Percentiles rank a stretch among this genome's conserved stretches.
Conservation (phyloP, 202 grass and related monocot species). For the Panicum virgatum region DNA sequence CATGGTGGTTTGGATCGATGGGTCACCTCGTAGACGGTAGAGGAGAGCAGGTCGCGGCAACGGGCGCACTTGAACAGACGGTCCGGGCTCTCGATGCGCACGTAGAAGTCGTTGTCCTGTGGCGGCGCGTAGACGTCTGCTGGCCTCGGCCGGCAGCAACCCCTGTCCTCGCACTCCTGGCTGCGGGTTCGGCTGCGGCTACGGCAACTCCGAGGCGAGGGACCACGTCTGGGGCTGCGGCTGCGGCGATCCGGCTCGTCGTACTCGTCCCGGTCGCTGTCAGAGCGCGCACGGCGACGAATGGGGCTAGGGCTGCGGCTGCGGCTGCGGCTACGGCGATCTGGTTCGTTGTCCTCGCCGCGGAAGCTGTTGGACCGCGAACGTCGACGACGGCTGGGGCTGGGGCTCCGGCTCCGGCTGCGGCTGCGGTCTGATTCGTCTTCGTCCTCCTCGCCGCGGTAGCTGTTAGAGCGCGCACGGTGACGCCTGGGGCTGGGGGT, state of each 20-base stretch:
- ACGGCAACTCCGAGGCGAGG: neutral
- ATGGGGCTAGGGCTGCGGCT: too few species aligned
- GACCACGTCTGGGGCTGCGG: neutral
- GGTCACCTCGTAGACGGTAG: slow-evolving; percentile 15
- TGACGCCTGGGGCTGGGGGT: neutral
- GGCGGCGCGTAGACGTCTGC: neutral
- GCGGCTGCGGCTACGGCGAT: neutral
- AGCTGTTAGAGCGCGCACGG: neutral
- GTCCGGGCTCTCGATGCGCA: neutral
- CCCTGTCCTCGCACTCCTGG: neutral
- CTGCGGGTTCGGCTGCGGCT: slow-evolving; percentile 19
- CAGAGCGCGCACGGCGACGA: too few species aligned
- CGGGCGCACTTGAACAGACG: neutral
- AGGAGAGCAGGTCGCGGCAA: neutral
- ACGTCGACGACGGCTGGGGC: neutral
- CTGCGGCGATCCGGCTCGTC: neutral
- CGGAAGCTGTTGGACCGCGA: neutral
- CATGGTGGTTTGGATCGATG: neutral
- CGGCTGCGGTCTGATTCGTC: neutral
- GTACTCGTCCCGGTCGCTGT: too few species aligned
- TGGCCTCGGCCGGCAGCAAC: neutral
- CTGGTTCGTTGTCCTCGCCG: neutral
- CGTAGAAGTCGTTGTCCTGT: neutral
- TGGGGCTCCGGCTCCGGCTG: too few species aligned
- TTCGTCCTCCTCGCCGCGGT: neutral